phyloP scores from a whole-genome alignment of 306 rosid species.

The Alnus glutinosa region DNA sequence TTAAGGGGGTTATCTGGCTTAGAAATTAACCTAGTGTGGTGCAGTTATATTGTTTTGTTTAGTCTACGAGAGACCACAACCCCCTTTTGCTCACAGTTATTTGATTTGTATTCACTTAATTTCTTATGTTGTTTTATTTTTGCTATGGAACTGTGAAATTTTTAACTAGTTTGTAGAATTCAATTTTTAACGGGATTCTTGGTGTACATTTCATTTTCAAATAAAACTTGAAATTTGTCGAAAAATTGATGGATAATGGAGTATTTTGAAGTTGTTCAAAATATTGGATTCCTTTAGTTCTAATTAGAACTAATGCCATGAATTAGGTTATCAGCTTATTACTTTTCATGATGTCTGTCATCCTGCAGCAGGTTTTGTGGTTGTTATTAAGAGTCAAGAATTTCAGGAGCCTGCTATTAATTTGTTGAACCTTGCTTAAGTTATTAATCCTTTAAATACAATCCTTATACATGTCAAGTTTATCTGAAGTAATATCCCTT shows the following conservation, averaged over 20 bases:
- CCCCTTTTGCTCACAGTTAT: neutral
- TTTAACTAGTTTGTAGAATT: neutral
- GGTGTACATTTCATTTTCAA: neutral
- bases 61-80: neutral
- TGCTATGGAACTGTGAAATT: neutral
- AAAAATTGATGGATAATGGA: neutral
- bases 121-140: neutral
- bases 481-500: neutral
- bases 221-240: neutral
- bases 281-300: neutral
- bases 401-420: constrained; percentile 3
- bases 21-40: neutral
- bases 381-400: neutral
- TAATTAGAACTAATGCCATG: neutral
- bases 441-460: constrained; percentile 4
- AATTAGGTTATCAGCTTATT: constrained; percentile 7
- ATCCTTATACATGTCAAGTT: neutral
- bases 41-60: neutral
- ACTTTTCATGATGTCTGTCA: neutral
- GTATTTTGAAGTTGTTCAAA: neutral
- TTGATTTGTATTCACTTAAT: neutral
- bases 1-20: neutral
- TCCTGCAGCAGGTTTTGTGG: neutral
- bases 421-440: constrained; percentile 2
- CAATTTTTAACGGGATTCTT: neutral